These are phyloP conservation scores for Ottelia alismoides DNA, from an alignment of 106 monocot species.

Conservation along the genomic window DNA sequence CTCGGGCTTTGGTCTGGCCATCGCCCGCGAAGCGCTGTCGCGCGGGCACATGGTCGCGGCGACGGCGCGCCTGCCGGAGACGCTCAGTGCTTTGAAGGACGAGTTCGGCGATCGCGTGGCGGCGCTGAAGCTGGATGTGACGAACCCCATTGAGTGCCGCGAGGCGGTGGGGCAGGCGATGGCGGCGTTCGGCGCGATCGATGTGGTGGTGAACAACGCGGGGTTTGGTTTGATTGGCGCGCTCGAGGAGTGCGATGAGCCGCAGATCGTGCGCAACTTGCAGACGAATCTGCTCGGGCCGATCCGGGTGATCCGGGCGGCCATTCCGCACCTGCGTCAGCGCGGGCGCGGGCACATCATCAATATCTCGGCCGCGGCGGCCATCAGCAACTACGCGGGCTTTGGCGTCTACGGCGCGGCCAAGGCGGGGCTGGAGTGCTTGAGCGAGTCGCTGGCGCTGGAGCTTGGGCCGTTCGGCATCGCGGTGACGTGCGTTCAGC, in stretches of 20 bases:
- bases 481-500: neutral
- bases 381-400: neutral
- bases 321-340: neutral
- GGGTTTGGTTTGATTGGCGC: neutral
- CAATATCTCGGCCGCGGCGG: neutral
- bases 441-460: neutral
- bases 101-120: no score
- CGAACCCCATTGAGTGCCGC: no score
- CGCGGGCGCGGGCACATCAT: neutral
- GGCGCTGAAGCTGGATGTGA: no score
- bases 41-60: no score
- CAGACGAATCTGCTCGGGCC: neutral
- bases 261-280: neutral
- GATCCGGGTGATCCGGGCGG: neutral
- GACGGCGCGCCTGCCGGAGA: no score
- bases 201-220: neutral
- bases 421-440: neutral
- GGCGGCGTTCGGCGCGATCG: neutral
- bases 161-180: no score
- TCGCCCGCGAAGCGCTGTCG: no score
- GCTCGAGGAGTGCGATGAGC: neutral
- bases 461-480: neutral
- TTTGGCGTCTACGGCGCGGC: neutral
- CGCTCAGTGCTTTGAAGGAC: no score
- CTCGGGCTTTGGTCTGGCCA: no score